Percentiles rank a stretch among this genome's conserved stretches.
These are phyloP conservation scores for Linnemannia schmuckeri DNA, from an alignment of 192 early-diverging fungal species.

Conservation along the genomic window DNA sequence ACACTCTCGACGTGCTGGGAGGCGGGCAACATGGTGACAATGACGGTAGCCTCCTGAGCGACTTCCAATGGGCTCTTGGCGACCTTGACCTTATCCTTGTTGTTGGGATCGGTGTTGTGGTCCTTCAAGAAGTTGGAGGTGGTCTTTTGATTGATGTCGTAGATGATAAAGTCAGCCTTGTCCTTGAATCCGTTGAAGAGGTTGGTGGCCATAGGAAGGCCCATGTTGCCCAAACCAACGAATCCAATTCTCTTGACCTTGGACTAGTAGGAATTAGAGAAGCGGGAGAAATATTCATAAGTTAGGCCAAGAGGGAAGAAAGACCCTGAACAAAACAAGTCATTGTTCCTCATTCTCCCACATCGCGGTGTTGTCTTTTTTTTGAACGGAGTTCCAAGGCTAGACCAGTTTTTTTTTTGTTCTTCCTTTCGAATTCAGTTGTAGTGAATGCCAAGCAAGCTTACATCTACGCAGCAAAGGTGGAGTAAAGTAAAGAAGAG, in stretches of 20 bases:
- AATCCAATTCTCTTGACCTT: conserved; percentile 77
- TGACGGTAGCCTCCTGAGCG: conserved; percentile 75
- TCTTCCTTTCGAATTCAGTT: not conserved
- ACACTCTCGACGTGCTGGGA: conserved; percentile 84
- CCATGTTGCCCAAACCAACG: conserved; percentile 94
- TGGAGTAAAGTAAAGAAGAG: not conserved
- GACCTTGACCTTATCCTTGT: conserved; percentile 59
- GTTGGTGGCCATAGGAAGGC: conserved; percentile 94
- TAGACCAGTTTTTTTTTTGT: not conserved
- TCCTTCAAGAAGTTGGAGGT: conserved; percentile 69
- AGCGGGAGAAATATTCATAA: not conserved
- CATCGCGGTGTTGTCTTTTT: not conserved
- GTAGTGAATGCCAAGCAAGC: not conserved
- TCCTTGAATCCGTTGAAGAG: conserved; percentile 69
- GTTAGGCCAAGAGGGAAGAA: not conserved
- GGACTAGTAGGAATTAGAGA: conserved; percentile 15
- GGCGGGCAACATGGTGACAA: conserved; percentile 95
- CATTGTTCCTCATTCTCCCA: not conserved
- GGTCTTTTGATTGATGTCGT: conserved; percentile 75
- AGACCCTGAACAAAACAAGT: not conserved
- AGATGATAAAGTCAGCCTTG: conserved; percentile 72
- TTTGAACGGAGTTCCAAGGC: conserved; percentile 9
- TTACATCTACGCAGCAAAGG: conserved; percentile 17
- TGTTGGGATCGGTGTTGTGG: conserved; percentile 41
- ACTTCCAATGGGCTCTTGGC: conserved; percentile 79